These are phyloP conservation scores for Serendipita sp. DNA, from an alignment of 768 basidiomycete genomes.

Conservation along the genomic window DNA sequence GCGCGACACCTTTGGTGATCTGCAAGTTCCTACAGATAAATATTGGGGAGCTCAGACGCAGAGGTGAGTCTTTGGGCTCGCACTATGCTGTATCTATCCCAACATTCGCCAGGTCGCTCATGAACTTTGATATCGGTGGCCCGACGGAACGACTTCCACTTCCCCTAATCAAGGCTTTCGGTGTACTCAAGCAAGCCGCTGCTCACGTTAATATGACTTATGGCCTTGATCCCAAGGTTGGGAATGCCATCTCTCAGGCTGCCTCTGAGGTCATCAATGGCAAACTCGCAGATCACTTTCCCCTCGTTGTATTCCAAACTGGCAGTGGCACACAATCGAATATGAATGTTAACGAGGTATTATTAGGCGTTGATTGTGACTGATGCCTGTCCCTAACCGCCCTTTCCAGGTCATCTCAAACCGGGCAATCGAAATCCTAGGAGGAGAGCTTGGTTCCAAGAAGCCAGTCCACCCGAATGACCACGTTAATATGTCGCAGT, in stretches of 20 bases:
- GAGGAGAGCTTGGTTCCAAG: conserved; percentile 90
- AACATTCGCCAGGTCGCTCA: conserved; percentile 46
- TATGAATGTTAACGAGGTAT: conserved; percentile 96
- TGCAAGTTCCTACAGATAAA: conserved; percentile 70
- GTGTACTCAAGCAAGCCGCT: conserved; percentile 93
- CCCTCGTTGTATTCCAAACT: conserved; percentile 97
- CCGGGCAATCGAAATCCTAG: conserved; percentile 91
- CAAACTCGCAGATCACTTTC: conserved; percentile 88
- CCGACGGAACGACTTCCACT: conserved; percentile 82
- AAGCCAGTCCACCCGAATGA: conserved; percentile 98
- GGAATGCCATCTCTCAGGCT: conserved; percentile 76
- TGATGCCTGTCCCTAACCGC: too few relatives aligned
- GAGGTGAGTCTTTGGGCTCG: conserved; percentile 32
- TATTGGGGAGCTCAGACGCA: conserved; percentile 99
- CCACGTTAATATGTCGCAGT: conserved; percentile 98
- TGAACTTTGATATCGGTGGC: conserved; percentile 98
- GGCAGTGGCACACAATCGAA: conserved; percentile 98
- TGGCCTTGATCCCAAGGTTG: conserved; percentile 79
- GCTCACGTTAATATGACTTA: conserved; percentile 77
- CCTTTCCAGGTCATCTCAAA: conserved; percentile 78
- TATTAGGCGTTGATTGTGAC: conserved; percentile 7
- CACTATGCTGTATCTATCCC: not conserved
- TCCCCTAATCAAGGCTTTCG: conserved; percentile 96
- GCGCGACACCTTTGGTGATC: conserved; percentile 89
- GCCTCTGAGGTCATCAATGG: conserved; percentile 99